Conservation (phyloP, 768 basidiomycete species). For the Leccinum uliginosum region DNA sequence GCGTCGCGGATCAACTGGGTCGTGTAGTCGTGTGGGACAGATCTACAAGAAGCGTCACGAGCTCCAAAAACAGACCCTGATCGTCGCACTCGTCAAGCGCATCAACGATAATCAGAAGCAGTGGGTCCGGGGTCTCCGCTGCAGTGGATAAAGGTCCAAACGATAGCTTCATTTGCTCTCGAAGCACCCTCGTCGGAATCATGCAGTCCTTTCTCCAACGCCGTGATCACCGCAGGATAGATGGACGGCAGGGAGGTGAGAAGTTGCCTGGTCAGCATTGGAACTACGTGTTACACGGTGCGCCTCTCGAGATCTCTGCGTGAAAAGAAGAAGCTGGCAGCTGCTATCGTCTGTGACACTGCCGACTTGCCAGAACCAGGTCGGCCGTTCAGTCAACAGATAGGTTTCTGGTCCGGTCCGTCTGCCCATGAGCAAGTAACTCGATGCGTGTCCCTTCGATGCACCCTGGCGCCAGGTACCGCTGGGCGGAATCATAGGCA, state of each 20-base stretch:
- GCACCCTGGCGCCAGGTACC: slow-evolving; percentile 18
- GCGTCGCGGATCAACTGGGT: slow-evolving; percentile 99
- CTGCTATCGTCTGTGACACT: slow-evolving; percentile 29
- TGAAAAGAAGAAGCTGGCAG: slow-evolving; percentile 36
- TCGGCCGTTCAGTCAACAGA: slow-evolving; percentile 25
- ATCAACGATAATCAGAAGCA: slow-evolving; percentile 18
- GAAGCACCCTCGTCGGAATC: slow-evolving; percentile 25
- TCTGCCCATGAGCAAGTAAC: slow-evolving; percentile 17
- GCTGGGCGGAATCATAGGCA: slow-evolving; percentile 17
- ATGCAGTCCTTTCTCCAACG: slow-evolving; percentile 24
- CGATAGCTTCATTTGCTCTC: slow-evolving; percentile 27
- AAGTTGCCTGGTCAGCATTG: slow-evolving; percentile 32
- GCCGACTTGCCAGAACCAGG: slow-evolving; percentile 26
- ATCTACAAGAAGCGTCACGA: slow-evolving; percentile 20
- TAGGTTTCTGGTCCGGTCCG: slow-evolving; percentile 1
- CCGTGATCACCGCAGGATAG: slow-evolving; percentile 18
- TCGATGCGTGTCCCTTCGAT: slow-evolving; percentile 21
- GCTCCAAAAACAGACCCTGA: slow-evolving; percentile 17
- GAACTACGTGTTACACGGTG: slow-evolving; percentile 21
- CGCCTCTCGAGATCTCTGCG: slow-evolving; percentile 23
- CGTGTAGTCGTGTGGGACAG: slow-evolving; percentile 75
- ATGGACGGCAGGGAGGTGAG: slow-evolving; percentile 18
- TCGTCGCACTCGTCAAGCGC: slow-evolving; percentile 24
- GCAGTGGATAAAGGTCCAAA: slow-evolving; percentile 15
- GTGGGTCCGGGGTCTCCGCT: slow-evolving; percentile 5